Percentiles rank a stretch among this genome's conserved stretches.
Conservation (phyloP, 75 land plant genomes). For the Pinus tabuliformis region DNA sequence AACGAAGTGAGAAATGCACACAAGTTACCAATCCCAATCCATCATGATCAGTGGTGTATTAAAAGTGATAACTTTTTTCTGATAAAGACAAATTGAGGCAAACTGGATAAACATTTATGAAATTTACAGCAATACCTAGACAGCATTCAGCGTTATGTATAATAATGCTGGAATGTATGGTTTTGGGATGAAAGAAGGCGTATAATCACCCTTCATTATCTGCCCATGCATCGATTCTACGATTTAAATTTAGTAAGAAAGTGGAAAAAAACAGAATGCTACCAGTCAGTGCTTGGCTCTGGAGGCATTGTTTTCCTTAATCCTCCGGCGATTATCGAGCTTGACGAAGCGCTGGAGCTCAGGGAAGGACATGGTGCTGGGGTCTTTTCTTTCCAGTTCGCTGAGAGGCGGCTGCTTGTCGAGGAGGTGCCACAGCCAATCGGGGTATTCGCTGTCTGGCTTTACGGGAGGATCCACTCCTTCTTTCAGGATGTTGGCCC, state of each 20-base stretch:
- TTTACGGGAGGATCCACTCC: slow-evolving; percentile 71
- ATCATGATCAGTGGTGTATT: too few species aligned
- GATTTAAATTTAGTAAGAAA: not conserved
- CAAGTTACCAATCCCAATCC: too few species aligned
- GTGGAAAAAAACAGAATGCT: not conserved
- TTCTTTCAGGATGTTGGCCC: slow-evolving; percentile 86
- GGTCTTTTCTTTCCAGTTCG: slow-evolving; percentile 60
- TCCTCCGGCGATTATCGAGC: slow-evolving; percentile 78
- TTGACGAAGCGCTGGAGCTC: slow-evolving; percentile 81
- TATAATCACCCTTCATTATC: not conserved
- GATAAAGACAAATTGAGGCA: too few species aligned
- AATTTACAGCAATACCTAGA: too few species aligned
- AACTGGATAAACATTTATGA: too few species aligned
- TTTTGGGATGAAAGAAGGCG: not conserved
- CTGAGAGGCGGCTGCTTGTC: slow-evolving; percentile 73
- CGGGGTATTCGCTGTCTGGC: slow-evolving; percentile 81
- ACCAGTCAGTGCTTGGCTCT: slow-evolving; percentile 62
- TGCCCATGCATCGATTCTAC: not conserved
- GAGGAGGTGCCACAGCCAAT: slow-evolving; percentile 74
- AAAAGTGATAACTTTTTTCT: too few species aligned
- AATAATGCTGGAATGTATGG: too few species aligned
- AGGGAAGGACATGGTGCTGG: slow-evolving; percentile 51
- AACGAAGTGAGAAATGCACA: too few species aligned
- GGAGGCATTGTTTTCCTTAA: slow-evolving; percentile 72
- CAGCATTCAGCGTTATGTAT: too few species aligned